phyloP scores from a whole-genome alignment of 2,329 filamentous ascomycete species.

The Simplicillium sp. region DNA sequence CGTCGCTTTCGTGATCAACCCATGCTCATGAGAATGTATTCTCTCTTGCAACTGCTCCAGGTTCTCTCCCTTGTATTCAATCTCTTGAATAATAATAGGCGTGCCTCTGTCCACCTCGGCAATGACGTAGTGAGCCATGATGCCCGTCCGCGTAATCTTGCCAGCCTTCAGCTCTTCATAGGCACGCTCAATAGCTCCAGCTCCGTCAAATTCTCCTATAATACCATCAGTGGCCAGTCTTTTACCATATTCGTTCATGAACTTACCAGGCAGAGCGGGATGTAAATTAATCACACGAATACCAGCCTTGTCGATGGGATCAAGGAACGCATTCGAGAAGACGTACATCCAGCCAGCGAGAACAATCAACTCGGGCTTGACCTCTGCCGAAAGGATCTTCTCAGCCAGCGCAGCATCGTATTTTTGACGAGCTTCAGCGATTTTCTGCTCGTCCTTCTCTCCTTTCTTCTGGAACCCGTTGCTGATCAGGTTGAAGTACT shows the following conservation, averaged over 20 bases:
- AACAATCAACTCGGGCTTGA: slow-evolving; percentile 64
- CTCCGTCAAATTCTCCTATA: slow-evolving; percentile 64
- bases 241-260: not conserved
- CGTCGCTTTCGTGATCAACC: slow-evolving; percentile 68
- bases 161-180: slow-evolving; percentile 60
- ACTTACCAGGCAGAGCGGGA: slow-evolving; percentile 32
- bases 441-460: slow-evolving; percentile 47
- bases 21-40: slow-evolving; percentile 71
- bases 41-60: slow-evolving; percentile 58
- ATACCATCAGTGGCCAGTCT: not conserved
- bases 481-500: slow-evolving; percentile 72
- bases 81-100: slow-evolving; percentile 61
- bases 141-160: slow-evolving; percentile 62
- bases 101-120: slow-evolving; percentile 70
- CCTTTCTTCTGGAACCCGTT: slow-evolving; percentile 53
- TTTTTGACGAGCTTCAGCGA: slow-evolving; percentile 48
- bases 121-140: slow-evolving; percentile 86
- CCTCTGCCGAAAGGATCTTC: slow-evolving; percentile 44
- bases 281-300: slow-evolving; percentile 76
- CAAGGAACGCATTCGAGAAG: slow-evolving; percentile 59
- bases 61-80: slow-evolving; percentile 55
- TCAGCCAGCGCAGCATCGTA: slow-evolving; percentile 71
- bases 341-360: slow-evolving; percentile 87
- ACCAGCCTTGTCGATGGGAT: slow-evolving; percentile 50
- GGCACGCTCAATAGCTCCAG: slow-evolving; percentile 68